phyloP scores from a whole-genome alignment of 2,329 filamentous ascomycete genomes.

The Xylaria arbuscula region DNA sequence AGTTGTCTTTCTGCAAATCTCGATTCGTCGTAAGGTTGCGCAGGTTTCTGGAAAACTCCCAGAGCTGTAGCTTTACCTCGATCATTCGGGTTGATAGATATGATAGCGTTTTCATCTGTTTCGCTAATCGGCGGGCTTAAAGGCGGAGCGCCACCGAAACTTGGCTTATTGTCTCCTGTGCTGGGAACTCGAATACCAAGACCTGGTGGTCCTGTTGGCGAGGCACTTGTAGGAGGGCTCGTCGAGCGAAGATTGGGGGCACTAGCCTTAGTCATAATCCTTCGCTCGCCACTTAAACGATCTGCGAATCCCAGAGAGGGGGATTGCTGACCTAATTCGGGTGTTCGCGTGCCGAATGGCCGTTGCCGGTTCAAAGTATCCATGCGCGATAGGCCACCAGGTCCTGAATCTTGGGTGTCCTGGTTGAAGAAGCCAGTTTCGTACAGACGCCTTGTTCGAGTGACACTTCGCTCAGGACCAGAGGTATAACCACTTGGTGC shows the following conservation, averaged over 20 bases:
- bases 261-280: conserved; percentile 68
- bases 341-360: conserved; percentile 61
- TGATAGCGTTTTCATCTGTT: conserved; percentile 70
- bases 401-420: conserved; percentile 83
- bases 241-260: conserved; percentile 74
- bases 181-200: conserved; percentile 49
- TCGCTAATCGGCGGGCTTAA: conserved; percentile 79
- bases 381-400: conserved; percentile 78
- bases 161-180: conserved; percentile 53
- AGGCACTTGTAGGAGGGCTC: conserved; percentile 59
- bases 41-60: conserved; percentile 70
- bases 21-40: conserved; percentile 82
- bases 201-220: conserved; percentile 53
- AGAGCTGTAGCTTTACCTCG: conserved; percentile 57
- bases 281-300: conserved; percentile 58
- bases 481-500: conserved; percentile 55
- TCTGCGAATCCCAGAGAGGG: conserved; percentile 63
- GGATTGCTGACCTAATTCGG: conserved; percentile 58
- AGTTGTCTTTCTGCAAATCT: conserved; percentile 85
- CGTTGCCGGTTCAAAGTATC: conserved; percentile 80
- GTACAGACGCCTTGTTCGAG: conserved; percentile 80
- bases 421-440: conserved; percentile 80
- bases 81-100: conserved; percentile 80
- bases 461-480: conserved; percentile 71
- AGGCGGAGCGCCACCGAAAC: conserved; percentile 59